A percentile compares a stretch with the other conserved stretches of the same genome.
Conservation (phyloP, 2,329 filamentous ascomycete genomes). For the Gnomoniopsis sp. region DNA sequence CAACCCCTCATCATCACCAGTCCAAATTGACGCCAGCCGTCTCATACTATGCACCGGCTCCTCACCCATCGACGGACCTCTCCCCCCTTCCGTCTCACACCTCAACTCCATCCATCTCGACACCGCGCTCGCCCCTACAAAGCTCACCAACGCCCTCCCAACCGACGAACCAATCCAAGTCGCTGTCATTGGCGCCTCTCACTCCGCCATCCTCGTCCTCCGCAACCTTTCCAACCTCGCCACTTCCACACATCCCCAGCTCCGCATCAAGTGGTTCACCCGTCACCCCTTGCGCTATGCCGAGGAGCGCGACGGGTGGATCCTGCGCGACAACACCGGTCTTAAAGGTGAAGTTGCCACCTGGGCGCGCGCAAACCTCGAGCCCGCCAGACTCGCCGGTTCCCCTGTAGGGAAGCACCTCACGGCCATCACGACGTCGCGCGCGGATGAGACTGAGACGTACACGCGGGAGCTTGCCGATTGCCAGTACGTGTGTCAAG, state of each 20-base stretch:
- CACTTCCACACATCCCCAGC: constrained; percentile 44
- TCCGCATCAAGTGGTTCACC: constrained; percentile 60
- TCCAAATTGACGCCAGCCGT: constrained; percentile 34
- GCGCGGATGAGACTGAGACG: constrained; percentile 38
- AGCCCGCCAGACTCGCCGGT: constrained; percentile 42
- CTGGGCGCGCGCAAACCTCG: constrained; percentile 57
- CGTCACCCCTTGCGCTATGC: constrained; percentile 60
- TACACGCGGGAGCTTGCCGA: constrained; percentile 44
- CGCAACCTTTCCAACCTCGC: constrained; percentile 57
- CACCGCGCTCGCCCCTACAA: constrained; percentile 49
- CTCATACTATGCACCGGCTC: constrained; percentile 60
- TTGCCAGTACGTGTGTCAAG: constrained; percentile 54
- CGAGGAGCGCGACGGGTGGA: constrained; percentile 60
- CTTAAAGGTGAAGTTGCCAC: constrained; percentile 59
- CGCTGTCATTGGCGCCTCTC: constrained; percentile 59
- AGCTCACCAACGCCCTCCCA: constrained; percentile 33
- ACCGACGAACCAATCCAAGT: constrained; percentile 37
- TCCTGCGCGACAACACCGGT: constrained; percentile 62
- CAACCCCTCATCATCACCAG: constrained; percentile 18
- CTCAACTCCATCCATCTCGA: constrained; percentile 45
- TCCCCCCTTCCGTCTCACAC: constrained; percentile 34
- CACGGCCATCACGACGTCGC: constrained; percentile 41
- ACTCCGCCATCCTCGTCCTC: constrained; percentile 60
- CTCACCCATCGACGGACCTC: constrained; percentile 39
- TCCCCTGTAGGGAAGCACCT: constrained; percentile 45